phyloP scores from a whole-genome alignment of 352 stramenopile species.

The Globisporangium nagaii region DNA sequence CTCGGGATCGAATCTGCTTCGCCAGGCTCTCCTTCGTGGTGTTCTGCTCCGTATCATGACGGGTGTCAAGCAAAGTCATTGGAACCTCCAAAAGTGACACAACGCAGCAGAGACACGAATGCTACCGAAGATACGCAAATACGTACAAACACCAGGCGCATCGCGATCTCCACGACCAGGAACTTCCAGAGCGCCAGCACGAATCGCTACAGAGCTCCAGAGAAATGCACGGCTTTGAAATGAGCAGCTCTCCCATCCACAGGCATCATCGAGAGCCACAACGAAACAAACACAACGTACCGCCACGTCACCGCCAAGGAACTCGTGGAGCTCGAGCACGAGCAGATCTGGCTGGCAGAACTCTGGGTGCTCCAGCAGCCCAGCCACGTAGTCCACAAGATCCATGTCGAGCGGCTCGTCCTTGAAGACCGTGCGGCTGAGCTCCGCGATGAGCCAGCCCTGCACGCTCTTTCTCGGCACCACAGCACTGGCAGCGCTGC shows the following conservation, averaged over 20 bases:
- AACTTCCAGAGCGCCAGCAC: conserved; percentile 75
- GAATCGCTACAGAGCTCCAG: conserved; percentile 57
- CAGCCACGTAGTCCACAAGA: conserved; percentile 57
- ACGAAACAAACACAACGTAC: conserved; percentile 55
- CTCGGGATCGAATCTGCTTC: conserved; percentile 11
- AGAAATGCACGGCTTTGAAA: no score
- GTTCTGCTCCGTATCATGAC: conserved; percentile 8
- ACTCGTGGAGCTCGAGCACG: conserved; percentile 60
- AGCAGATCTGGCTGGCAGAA: conserved; percentile 67
- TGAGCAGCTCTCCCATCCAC: no score
- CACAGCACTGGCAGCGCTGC: background rate
- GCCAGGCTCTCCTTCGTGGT: conserved; percentile 3
- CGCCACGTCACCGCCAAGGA: conserved; percentile 33
- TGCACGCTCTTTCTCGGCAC: conserved; percentile 16
- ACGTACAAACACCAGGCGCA: conserved; percentile 46
- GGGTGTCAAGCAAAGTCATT: no score
- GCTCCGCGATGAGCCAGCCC: conserved; percentile 40
- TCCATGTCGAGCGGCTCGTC: conserved; percentile 42
- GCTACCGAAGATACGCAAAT: conserved; percentile 1
- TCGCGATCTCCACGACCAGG: conserved; percentile 55
- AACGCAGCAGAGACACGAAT: background rate
- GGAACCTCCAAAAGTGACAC: no score
- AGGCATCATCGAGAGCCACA: no score
- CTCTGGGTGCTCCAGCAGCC: conserved; percentile 62
- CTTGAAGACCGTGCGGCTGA: conserved; percentile 28